Percentiles rank a stretch among this genome's conserved stretches.
phyloP scores from a whole-genome alignment of 345 rosid species.

The Linum lewisii region DNA sequence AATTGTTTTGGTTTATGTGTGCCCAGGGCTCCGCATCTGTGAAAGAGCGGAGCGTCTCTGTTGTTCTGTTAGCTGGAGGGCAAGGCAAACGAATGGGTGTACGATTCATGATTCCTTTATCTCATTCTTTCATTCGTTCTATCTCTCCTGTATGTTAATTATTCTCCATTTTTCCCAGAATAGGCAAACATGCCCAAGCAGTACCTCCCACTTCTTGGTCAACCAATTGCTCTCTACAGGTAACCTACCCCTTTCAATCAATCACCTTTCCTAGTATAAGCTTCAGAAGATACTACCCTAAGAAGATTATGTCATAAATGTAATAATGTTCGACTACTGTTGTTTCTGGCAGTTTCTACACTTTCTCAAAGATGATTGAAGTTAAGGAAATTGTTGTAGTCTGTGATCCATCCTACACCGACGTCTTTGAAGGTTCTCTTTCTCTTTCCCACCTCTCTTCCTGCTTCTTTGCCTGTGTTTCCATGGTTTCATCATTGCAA shows the following conservation, averaged over 20 bases:
- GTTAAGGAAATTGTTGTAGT: conserved; percentile 90
- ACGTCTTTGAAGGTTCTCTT: conserved; percentile 71
- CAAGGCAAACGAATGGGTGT: conserved; percentile 95
- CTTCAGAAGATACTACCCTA: no score
- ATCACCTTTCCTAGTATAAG: neutral
- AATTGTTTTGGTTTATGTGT: neutral
- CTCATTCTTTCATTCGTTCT: neutral
- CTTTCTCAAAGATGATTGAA: conserved; percentile 63
- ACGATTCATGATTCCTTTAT: conserved; percentile 20
- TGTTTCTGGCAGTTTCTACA: conserved; percentile 51
- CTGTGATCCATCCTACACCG: conserved; percentile 89
- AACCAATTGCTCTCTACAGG: conserved; percentile 93
- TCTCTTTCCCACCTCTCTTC: conserved; percentile 7
- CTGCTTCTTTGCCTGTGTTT: neutral
- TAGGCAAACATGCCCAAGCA: conserved; percentile 97
- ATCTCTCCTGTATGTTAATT: conserved; percentile 4
- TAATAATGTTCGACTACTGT: neutral
- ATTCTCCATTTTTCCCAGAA: conserved; percentile 34
- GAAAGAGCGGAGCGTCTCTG: conserved; percentile 67
- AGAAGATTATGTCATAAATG: no score
- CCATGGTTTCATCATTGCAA: neutral
- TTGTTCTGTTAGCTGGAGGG: conserved; percentile 87
- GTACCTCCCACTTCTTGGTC: conserved; percentile 86
- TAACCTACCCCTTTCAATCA: conserved; percentile 22
- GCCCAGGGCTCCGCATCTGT: conserved; percentile 34